Evolutionary conservation across 768 basidiomycete genomes (phyloP), one percentile per base, ranked within the genome.

Genomic region (Xerocomus spinulosus): DNA sequence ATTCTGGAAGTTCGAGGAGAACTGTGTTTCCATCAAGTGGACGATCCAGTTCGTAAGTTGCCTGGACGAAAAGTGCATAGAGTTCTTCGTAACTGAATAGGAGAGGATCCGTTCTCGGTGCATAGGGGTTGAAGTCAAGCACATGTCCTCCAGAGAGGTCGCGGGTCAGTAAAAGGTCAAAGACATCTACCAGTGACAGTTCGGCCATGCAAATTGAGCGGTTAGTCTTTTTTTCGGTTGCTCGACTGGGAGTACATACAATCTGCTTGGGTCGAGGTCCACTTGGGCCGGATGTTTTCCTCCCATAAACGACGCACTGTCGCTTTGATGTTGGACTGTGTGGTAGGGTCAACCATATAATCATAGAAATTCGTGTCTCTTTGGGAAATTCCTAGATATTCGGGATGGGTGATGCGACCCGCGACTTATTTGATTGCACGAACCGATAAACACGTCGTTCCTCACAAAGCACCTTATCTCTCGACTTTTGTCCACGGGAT

Each of bases 391-490:
- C 81, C 92, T 95, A 58, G 6, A 15, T 18, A 42, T 25, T 30
- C 5, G 10, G 35, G 18, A 36, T 53, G 15, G 25, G 23, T 34
- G 10, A 51, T n/a, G 38, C 6, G 14, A 36, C 9, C 26, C 9
- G 7, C 0, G 2, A 38, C 9, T 44, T 13, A 15, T 9, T 20
- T 6, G 18, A 38, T 9, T 30, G 26, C 12, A 61, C 58, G 32
- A 39, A 93, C 94, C 95, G 18, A 96, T 56, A 6, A 98, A 70
- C 2, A 55, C 66, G 45, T 83, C 76, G 9, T 81, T 70, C 25
- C 90, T 75, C 8, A 97, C 91, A 61, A 98, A 97, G 71, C 94
- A 95, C 17, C 95, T 75, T 42, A 96, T 67, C 66, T 98, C 94
- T 40, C 92, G 78, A 51, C 87, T 82, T 26, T 78, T 78, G 56